Evolutionary conservation across 2,329 filamentous ascomycete species (phyloP).

Genomic region (Basipetospora sp.): DNA sequence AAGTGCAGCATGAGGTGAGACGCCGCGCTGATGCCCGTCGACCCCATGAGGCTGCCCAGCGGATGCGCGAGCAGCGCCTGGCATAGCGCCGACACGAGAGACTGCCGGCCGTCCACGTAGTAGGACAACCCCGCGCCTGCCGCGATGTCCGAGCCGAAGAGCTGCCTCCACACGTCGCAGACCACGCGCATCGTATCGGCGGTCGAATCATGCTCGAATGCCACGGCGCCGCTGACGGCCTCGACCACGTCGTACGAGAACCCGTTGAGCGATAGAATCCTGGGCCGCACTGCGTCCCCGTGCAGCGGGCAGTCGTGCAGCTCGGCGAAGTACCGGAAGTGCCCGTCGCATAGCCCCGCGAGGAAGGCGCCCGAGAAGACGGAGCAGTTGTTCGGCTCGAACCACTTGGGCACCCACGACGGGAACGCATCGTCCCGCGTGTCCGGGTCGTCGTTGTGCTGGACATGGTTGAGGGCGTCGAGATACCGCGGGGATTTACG

Average conservation of each 20-base stretch:
- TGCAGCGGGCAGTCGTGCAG: constrained; percentile 6
- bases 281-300: constrained; percentile 2
- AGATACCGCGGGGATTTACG: constrained; percentile 8
- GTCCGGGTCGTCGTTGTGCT: constrained; percentile 8
- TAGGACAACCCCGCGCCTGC: too few relatives aligned
- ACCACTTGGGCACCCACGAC: constrained; percentile 11
- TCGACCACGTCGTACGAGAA: constrained; percentile 7
- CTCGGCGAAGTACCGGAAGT: constrained; percentile 3
- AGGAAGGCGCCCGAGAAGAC: constrained; percentile 7
- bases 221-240: constrained; percentile 1
- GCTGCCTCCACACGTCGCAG: too few relatives aligned
- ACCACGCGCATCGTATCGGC: too few relatives aligned
- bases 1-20: too few relatives aligned
- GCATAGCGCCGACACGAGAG: constrained; percentile 8
- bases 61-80: constrained; percentile 5
- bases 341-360: constrained; percentile 8
- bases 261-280: constrained; percentile 7
- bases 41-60: constrained; percentile 6
- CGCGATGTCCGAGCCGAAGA: not conserved
- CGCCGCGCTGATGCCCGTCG: too few relatives aligned
- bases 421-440: constrained; percentile 7
- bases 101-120: constrained; percentile 7
- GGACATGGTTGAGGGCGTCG: constrained; percentile 8
- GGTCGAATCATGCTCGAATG: too few relatives aligned
- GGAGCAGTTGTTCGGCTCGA: constrained; percentile 5